Evolutionary conservation across 2,329 filamentous ascomycete species (phyloP).

Genomic region (Phialophora tarda): DNA sequence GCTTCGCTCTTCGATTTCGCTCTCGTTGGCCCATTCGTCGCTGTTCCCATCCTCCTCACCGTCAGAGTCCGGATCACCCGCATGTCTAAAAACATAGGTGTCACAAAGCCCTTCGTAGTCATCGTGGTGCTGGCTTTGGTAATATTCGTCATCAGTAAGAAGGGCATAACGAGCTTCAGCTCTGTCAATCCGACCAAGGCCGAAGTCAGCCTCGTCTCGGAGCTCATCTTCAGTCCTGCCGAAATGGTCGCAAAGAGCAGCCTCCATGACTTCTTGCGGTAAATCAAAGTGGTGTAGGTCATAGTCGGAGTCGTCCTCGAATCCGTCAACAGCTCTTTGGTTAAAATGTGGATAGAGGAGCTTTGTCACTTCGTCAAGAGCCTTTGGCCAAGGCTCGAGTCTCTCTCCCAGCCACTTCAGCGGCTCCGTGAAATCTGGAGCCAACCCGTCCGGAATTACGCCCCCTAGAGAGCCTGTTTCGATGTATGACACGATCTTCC

Average conservation of each 20-base stretch:
- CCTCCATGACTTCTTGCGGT: background rate
- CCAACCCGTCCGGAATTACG: background rate
- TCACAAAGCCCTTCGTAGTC: slow-evolving; percentile 5
- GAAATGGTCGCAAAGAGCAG: background rate
- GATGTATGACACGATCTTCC: slow-evolving; percentile 8
- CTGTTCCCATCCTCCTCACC: background rate
- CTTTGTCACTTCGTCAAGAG: slow-evolving; percentile 8
- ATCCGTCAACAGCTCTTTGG: slow-evolving; percentile 3
- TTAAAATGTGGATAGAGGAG: background rate
- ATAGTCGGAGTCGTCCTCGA: background rate
- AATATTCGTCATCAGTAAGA: slow-evolving; percentile 4
- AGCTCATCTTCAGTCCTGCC: background rate
- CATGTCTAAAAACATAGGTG: background rate
- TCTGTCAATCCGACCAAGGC: background rate
- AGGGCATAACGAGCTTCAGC: slow-evolving; percentile 4
- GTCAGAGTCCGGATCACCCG: background rate
- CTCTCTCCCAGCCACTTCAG: slow-evolving; percentile 18
- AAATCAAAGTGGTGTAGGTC: background rate
- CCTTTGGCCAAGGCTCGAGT: slow-evolving; percentile 7
- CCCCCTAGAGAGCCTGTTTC: slow-evolving; percentile 5
- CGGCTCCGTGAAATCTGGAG: slow-evolving; percentile 12
- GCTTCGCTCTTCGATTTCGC: background rate
- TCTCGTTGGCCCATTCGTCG: background rate
- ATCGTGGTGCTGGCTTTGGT: slow-evolving; percentile 2
- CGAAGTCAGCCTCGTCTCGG: background rate